Evolutionary conservation across 2,329 filamentous ascomycete genomes (phyloP), one percentile per base, ranked within the genome.

Genomic region (Macroventuria anomochaeta): DNA sequence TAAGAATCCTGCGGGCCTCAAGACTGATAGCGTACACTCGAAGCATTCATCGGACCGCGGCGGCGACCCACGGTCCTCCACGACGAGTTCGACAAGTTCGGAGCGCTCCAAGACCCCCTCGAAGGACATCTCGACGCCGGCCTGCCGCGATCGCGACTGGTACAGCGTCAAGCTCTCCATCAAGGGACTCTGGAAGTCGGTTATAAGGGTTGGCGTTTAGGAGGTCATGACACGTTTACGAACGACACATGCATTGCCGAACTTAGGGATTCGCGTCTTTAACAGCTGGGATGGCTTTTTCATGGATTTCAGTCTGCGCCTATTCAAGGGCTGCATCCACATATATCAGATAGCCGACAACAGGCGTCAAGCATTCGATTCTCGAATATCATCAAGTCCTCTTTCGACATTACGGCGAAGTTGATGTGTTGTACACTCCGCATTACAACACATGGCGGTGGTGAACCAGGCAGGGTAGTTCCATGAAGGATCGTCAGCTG

Each of bases 1-100:
- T 55, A 66, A 63, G 54, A 61, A 64, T 69, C 68, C 67, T 71
- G 71, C 70, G 70, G 70, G 69, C 71, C 71, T 72, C 70, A 67
- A 66, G 49, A 64, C 60, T 49, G 62, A 64, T 58, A 67, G 60
- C 53, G 64, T 65, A 64, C 62, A 61, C 58, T 63, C 57, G 57
- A 61, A 63, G 53, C 65, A 54, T 52, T 67, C 65, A 46, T 63
- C 65, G 61, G 64, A 61, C 58, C 55, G 55, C 57, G 53, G 54
- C 39, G 56, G 54, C 52, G 53, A 54, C 28, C 57, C 64, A 43
- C 62, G 59, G 32, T 58, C 59, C 34, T 66, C 64, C 55, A 64
- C 61, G 47, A 59, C 67, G 43, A 65, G 61, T 57, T 64, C 66
- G 46, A 63, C 58, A 49, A 57, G 47, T 48, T 59, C 59, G 54